A percentile compares a stretch with the other conserved stretches of the same genome.
These are phyloP conservation scores for Omphalea diandra DNA, from an alignment of 441 rosid genomes.

Conservation along the genomic window DNA sequence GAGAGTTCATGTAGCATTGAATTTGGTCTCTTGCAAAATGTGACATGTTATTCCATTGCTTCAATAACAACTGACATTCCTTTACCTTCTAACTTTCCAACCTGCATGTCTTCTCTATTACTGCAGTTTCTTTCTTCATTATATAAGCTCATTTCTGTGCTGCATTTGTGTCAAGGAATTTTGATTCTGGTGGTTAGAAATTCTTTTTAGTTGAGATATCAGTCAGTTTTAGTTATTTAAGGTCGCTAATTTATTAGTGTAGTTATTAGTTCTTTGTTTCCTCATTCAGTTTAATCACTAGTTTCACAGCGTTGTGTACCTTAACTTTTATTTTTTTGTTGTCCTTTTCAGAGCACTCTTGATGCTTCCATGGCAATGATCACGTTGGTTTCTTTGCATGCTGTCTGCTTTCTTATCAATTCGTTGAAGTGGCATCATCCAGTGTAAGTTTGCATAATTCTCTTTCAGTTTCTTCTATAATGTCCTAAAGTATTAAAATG, in stretches of 20 bases:
- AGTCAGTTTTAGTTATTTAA: background rate
- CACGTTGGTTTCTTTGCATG: conserved; percentile 40
- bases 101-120: background rate
- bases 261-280: background rate
- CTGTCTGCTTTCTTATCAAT: conserved; percentile 43
- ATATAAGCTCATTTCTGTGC: background rate
- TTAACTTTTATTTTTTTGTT: conserved; percentile 19
- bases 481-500: too few relatives aligned
- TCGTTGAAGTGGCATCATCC: conserved; percentile 26
- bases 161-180: background rate
- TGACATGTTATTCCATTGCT: background rate
- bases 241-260: background rate
- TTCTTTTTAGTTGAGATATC: background rate
- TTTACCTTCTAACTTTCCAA: background rate
- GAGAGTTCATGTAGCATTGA: background rate
- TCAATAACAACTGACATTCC: background rate
- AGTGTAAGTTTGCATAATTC: conserved; percentile 31
- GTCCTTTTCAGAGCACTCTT: conserved; percentile 66
- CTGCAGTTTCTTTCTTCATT: background rate
- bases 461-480: conserved; percentile 2
- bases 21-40: background rate
- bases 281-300: background rate
- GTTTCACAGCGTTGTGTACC: background rate
- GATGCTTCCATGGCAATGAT: conserved; percentile 59
- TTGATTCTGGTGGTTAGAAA: background rate